Base-by-base conservation (phyloP, 352 stramenopile species). In the Paralagenidium karlingii region DNA sequence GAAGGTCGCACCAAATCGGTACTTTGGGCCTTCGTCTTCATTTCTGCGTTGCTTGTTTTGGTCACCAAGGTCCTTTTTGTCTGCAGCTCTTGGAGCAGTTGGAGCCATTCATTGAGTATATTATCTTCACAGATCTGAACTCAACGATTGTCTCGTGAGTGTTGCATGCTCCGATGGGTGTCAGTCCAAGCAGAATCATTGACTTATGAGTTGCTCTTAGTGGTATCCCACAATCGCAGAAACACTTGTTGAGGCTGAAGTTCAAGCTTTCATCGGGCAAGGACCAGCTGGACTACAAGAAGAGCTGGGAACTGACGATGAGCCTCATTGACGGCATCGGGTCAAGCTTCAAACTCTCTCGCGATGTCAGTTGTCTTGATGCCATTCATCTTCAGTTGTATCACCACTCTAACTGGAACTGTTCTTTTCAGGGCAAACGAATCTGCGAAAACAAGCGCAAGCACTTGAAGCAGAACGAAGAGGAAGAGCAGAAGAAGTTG, bases 71-170 rank as follows among this genome's bases (percentile, higher is more conserved):
- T n/a, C n/a, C n/a, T n/a, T n/a, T n/a, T n/a, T 41, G 5, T 24
- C 38, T 24, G n/a, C 19, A 87, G 74, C 63, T 64, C 16, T 45
- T 88, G 18, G 67, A 59, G 30, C 66, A 79, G 1, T 38, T 88
- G 12, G 70, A 83, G 43, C 57, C 76, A 19, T 75, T 81, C 38
- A 47, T 85, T 7, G 70, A 82, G 33, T 82, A 69, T 55, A 60
- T 83, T 25, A 63, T 88, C 21, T 76, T 88, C 49, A 88, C 68
- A 8, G 74, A 88, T 46, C 60, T 88, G 48, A 88, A 77, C 55
- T 65, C 71, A 20, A 47, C 66, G 16, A 38, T 58, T 12, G 68
- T 84, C 41, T 37, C 70, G 74, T 87, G 50, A 34, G 69, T 58
- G 3, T 8, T 26, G 38, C n/a, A 38, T 38, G 26, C n/a, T n/a